Evolutionary conservation across 257 asterid species (phyloP), one percentile per base, ranked within the genome.

Genomic region (Hygrophila difformis): DNA sequence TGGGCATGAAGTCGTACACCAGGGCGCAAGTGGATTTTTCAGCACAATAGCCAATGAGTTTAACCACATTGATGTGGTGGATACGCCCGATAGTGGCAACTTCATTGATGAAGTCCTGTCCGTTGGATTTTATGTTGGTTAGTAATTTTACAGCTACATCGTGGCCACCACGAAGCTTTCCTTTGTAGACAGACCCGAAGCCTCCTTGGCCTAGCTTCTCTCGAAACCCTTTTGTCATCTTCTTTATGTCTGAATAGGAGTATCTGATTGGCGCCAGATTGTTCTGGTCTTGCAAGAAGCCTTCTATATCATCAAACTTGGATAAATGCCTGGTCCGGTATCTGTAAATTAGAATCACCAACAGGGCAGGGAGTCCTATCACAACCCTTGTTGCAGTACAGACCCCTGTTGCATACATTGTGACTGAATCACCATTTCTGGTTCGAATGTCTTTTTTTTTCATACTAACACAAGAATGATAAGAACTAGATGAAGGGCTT

Each of bases 31-130:
- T 65, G 2, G 77, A 64, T 12, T 66, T 56, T 38, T 71, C 79
- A 12, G 57, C 75, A 14, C 71, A 6, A n/a, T n/a, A n/a, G n/a
- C n/a, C n/a, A n/a, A n/a, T n/a, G n/a, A n/a, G n/a, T n/a, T n/a
- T n/a, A n/a, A 76, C 78, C 2, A 72, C 62, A 1, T 76, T 66
- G 50, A 57, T 64, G 33, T 72, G 84, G 47, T 72, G 84, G 34
- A 76, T 76, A 11, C 75, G 67, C 2, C 84, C 84, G 13, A 72
- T 63, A 2, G 71, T 63, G n/a, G n/a, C n/a, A n/a, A n/a, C n/a
- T n/a, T n/a, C n/a, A n/a, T n/a, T n/a, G n/a, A n/a, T n/a, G n/a
- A 72, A 67, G 36, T 72, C 79, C 36, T 55, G 65, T 0, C 56
- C 68, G 1, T 20, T 17, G 11, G 26, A 20, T 11, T 42, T 44